Base-by-base conservation (phyloP, 495 filamentous ascomycete species). In the Trichoderma asperelloides region DNA sequence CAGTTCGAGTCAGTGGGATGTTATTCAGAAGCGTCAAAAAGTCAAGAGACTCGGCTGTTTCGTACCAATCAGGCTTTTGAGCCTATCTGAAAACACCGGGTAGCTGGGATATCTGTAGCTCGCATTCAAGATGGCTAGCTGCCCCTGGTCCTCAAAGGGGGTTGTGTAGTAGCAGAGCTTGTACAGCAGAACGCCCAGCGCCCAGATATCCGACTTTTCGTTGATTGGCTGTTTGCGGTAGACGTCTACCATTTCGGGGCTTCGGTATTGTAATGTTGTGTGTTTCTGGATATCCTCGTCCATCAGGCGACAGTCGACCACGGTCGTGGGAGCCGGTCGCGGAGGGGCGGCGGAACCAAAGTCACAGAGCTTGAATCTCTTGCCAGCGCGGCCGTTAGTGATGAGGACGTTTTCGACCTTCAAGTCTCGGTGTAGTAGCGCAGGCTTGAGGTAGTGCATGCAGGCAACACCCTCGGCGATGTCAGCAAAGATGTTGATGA, bases 101-200 rank as follows among this genome's bases (percentile, higher is more conserved):
- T 97, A 91, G 51, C 82, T 81, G 25, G 96, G 96, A 74, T 89
- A 98, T 74, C 91, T 95, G 86, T 90, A 98, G 72, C 85, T 96
- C 49, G 96, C 95, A 74, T 97, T 98, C 49, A 98, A 80, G 70
- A 98, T 98, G n/a, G 95, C 95, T 78, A 98, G 91, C 78, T 96
- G 93, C 23, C 95, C 95, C 71, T 95, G 91, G 66, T 97, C 96
- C 78, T 98, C 95, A 73, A 98, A 98, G 3, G 95, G 95, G 11
- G 95, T 98, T 33, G 96, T 98, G 80, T 98, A 98, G 80, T 98
- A 98, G 80, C 95, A 98, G 65, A 98, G 84, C 81, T 98, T 98
- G 81, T 98, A 98, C 63, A 98, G 81, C 62, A 98, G 81, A 39
- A 98, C 95, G 16, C 95, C 95, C 47, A 98, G 81, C 1, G 95